Base-by-base conservation (phyloP, 1,284 basidiomycete species). In the Heterobasidion parviporum region DNA sequence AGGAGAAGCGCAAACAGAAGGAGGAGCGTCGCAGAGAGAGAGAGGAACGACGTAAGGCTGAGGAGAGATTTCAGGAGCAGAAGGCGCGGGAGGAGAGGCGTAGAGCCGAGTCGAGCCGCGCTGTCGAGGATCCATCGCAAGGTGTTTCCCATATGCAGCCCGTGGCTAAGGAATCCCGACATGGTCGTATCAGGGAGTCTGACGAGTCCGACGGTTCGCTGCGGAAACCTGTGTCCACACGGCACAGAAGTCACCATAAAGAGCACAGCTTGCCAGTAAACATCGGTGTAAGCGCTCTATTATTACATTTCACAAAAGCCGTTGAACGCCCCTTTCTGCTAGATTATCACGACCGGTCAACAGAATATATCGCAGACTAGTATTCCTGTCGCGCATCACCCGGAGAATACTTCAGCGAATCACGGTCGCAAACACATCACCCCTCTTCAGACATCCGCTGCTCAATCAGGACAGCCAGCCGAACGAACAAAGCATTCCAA, bases 151-250 rank as follows among this genome's bases (percentile, higher is more conserved):
- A 53, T 26, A 16, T 32, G 32, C 33, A 14, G 10, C 8, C 32
- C 18, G n/a, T 33, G 15, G 48, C 34, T 34, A 61, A 51, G 50
- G 60, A 61, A 14, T 48, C 54, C n/a, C 57, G 59, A 15, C 52
- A 55, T 20, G 36, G 47, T 38, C 61, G 61, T 38, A 51, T 61
- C 51, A 62, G 57, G 35, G 61, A 62, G 33, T 61, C 61, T 1
- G 61, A 62, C 33, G 61, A 62, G n/a, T 62, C 61, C 8, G 61
- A 62, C 50, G 61, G 61, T 38, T 62, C 38, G 8, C 14, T 59
- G 46, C 56, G 49, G 50, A 61, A 52, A 48, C 46, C 45, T 38
- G 57, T 32, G 8, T 56, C 57, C 6, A 49, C 53, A 18, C 54
- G 56, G 48, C 56, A 55, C 15, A 55, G 38, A 33, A 10, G 38